Evolutionary conservation across 495 filamentous ascomycete species (phyloP).

Genomic region (Penicillium maclennaniae): DNA sequence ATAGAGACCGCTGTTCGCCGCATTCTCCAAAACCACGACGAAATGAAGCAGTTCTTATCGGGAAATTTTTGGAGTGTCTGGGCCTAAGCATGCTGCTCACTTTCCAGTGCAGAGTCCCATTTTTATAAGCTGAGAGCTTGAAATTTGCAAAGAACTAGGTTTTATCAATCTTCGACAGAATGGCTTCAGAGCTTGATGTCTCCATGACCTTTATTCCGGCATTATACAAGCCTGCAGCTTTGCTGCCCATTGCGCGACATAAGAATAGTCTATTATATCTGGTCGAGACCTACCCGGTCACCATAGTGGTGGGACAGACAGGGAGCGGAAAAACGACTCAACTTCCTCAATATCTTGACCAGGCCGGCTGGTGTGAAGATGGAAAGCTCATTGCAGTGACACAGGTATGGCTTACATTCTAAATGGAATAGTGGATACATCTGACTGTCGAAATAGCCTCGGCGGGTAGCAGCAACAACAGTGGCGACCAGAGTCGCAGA

Average conservation of each 20-base stretch:
- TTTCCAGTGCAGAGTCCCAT: neutral
- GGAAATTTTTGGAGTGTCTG: neutral
- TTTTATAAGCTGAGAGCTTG: neutral
- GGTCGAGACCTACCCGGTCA: conserved; percentile 72
- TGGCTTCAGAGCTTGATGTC: conserved; percentile 52
- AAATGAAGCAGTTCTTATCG: conserved; percentile 2
- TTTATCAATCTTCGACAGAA: conserved; percentile 16
- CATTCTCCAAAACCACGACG: neutral
- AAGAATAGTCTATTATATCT: conserved; percentile 69
- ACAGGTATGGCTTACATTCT: conserved; percentile 58
- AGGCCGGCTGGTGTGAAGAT: conserved; percentile 85
- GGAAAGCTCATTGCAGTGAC: conserved; percentile 83
- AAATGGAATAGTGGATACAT: neutral
- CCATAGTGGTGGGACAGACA: conserved; percentile 86
- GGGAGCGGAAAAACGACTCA: conserved; percentile 90
- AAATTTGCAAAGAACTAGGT: neutral
- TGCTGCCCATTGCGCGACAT: conserved; percentile 76
- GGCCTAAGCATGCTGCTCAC: conserved; percentile 1
- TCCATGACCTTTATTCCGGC: conserved; percentile 66
- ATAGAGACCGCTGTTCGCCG: conserved; percentile 15
- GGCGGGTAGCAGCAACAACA: conserved; percentile 88
- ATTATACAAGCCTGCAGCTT: conserved; percentile 70
- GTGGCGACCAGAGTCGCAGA: conserved; percentile 89
- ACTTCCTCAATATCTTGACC: conserved; percentile 80
- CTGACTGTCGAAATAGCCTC: conserved; percentile 56